Base-by-base conservation (phyloP, 2,329 filamentous ascomycete species). In the Xylaria sp. region DNA sequence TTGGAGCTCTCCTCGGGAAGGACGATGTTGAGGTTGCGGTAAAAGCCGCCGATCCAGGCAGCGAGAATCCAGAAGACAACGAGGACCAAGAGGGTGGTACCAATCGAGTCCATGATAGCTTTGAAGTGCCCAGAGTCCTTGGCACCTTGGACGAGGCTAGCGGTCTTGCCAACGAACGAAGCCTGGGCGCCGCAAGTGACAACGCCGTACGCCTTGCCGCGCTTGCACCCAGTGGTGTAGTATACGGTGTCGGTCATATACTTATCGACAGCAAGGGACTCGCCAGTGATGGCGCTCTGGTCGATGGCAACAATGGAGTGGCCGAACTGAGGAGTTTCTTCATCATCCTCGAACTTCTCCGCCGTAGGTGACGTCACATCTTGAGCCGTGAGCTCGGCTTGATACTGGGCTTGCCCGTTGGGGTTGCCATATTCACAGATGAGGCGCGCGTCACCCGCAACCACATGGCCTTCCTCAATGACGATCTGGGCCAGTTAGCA, bases 31-130 rank as follows among this genome's bases (percentile, higher is more conserved):
- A 89, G 69, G 76, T 87, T 77, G 72, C 83, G 85, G 83, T 85
- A 89, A 81, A 89, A 89, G 72, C 84, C 86, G 76, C 86, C 86
- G 62, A 89, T 86, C 86, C 86, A 89, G 65, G 86, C 79, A 61
- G 80, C 74, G 64, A 89, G 79, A 72, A 89, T 88, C 79, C 81
- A 89, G 78, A 86, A 85, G 71, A 89, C 85, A 77, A 89, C 86
- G 63, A 89, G 77, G 69, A 89, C 86, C 66, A 89, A 78, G 53
- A 89, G 79, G 62, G 83, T 77, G 59, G 85, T 88, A 75, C 86
- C 86, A 67, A 89, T 89, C 70, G 82, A 86, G 82, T 89, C 86
- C 86, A 89, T 89, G 81, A 89, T 87, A 66, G 86, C 86, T 78
- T 89, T 89, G 83, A 88, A 88, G 74, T 88, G 85, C 79, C 86